Evolutionary conservation across 192 early-diverging fungal genomes (phyloP).

Genomic region (Podila clonocystis): DNA sequence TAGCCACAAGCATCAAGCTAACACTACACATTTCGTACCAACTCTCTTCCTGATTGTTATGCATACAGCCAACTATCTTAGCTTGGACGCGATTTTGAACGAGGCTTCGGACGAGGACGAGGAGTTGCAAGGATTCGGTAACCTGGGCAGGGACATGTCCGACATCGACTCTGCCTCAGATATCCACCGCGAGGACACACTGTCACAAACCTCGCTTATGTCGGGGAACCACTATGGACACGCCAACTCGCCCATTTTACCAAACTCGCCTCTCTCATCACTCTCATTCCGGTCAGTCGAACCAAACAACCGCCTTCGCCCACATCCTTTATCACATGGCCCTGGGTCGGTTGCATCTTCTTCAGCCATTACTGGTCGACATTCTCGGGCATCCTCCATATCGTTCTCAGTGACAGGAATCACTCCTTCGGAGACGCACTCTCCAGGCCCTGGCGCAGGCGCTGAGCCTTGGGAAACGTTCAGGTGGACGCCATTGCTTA

Average conservation of each 20-base stretch:
- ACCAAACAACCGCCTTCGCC: constrained; percentile 43
- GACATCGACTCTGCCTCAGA: constrained; percentile 58
- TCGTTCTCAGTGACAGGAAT: constrained; percentile 37
- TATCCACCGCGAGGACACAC: constrained; percentile 53
- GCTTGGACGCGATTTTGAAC: constrained; percentile 67
- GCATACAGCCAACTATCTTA: constrained; percentile 59
- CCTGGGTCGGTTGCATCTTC: constrained; percentile 49
- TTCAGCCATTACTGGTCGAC: constrained; percentile 42
- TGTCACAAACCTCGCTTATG: constrained; percentile 43
- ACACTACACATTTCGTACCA: neutral
- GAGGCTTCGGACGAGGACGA: constrained; percentile 60
- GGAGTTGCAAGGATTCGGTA: constrained; percentile 51
- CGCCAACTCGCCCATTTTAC: constrained; percentile 1
- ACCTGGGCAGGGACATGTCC: constrained; percentile 39
- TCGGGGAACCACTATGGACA: constrained; percentile 30
- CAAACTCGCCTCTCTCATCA: constrained; percentile 43
- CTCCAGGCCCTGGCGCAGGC: constrained; percentile 39
- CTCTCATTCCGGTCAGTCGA: constrained; percentile 46
- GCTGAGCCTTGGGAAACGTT: constrained; percentile 67
- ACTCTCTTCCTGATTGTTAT: neutral
- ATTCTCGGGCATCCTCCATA: constrained; percentile 46
- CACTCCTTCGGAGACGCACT: constrained; percentile 35
- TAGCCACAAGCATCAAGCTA: too few species aligned
- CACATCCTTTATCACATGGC: constrained; percentile 19
- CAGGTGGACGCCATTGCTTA: constrained; percentile 63